Evolutionary conservation across 108 stramenopile genomes (phyloP).

Genomic region (Fistulifera solaris): DNA sequence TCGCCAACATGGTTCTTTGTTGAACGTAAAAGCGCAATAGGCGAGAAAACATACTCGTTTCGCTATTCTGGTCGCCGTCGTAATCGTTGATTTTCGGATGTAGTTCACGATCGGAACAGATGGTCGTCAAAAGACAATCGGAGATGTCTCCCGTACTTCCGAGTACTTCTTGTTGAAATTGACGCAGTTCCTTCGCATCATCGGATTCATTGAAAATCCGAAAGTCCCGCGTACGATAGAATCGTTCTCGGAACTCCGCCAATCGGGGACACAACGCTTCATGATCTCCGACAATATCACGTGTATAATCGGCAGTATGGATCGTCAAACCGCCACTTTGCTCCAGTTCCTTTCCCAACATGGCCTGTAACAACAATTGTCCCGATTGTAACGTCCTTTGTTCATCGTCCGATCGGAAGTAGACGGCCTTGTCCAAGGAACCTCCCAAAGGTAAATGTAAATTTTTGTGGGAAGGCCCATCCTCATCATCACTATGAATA

Average conservation of each 20-base stretch:
- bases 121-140: conserved; percentile 74
- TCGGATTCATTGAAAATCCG: conserved; percentile 21
- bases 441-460: too few species aligned
- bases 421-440: too few species aligned
- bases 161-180: conserved; percentile 11
- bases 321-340: conserved; percentile 20
- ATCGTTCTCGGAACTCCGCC: conserved; percentile 27
- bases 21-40: conserved; percentile 7
- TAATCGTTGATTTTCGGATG: conserved; percentile 61
- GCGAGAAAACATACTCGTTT: conserved; percentile 27
- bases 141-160: conserved; percentile 1
- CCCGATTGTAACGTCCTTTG: conserved; percentile 72
- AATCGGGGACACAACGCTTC: conserved; percentile 56
- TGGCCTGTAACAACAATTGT: conserved; percentile 63
- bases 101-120: conserved; percentile 69
- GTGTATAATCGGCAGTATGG: conserved; percentile 66
- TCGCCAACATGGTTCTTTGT: not conserved
- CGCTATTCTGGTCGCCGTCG: not conserved
- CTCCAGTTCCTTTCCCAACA: conserved; percentile 51
- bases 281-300: conserved; percentile 63
- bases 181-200: conserved; percentile 17
- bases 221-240: conserved; percentile 41
- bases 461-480: too few species aligned
- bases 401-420: conserved; percentile 79
- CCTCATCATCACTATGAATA: conserved; percentile 31